phyloP scores from a whole-genome alignment of 1,284 basidiomycete species.

The Fomitopsis schrenkii region DNA sequence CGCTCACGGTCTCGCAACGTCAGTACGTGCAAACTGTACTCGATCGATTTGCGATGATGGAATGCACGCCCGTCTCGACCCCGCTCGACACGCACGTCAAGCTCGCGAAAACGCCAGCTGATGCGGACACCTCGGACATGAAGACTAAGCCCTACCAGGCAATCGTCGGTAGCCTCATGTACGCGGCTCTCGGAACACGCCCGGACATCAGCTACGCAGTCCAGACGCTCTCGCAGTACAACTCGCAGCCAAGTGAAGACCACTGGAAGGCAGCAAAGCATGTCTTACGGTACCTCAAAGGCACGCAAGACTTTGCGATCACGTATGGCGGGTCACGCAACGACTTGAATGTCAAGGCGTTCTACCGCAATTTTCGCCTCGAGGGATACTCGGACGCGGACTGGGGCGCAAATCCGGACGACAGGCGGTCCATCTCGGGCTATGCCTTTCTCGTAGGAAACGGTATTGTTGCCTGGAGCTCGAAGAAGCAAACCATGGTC shows the following conservation, averaged over 20 bases:
- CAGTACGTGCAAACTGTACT: constrained; percentile 27
- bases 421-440: constrained; percentile 9
- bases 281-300: constrained; percentile 37
- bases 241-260: not conserved
- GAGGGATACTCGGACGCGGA: constrained; percentile 15
- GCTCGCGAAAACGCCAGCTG: not conserved
- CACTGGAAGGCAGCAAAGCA: constrained; percentile 28
- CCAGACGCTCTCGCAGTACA: not conserved
- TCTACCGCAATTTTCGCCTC: constrained; percentile 1
- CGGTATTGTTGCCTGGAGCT: constrained; percentile 10
- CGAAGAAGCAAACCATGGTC: constrained; percentile 12
- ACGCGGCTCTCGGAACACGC: constrained; percentile 31
- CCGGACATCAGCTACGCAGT: constrained; percentile 17
- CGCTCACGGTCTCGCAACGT: constrained; percentile 27
- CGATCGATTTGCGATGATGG: constrained; percentile 17
- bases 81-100: constrained; percentile 9
- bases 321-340: constrained; percentile 19
- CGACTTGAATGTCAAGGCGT: not conserved
- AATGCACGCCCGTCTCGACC: constrained; percentile 16
- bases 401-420: constrained; percentile 22
- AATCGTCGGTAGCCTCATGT: constrained; percentile 26
- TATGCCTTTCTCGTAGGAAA: constrained; percentile 8
- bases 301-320: constrained; percentile 29
- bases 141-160: constrained; percentile 3
- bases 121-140: not conserved